Percentiles rank a stretch among this genome's conserved stretches.
phyloP scores from a whole-genome alignment of 192 early-diverging fungal genomes.

The Chytriomyces sp. region DNA sequence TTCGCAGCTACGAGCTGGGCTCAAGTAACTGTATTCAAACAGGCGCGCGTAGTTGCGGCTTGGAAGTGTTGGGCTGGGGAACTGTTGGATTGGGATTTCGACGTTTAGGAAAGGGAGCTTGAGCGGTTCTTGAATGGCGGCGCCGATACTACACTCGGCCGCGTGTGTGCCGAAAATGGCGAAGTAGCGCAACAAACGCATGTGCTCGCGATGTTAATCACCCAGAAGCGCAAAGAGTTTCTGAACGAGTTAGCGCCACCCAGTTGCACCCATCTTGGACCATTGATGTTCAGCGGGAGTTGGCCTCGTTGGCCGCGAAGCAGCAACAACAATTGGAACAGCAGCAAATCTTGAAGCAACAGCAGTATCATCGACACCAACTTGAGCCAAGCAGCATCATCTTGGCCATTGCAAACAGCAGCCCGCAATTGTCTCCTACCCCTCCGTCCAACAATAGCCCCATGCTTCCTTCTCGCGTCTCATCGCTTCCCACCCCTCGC shows the following conservation, averaged over 20 bases:
- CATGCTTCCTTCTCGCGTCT: neutral
- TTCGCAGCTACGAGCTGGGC: constrained; percentile 30
- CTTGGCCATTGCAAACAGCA: neutral
- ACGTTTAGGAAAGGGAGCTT: neutral
- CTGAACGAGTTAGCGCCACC: neutral
- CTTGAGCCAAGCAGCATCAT: neutral
- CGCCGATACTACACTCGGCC: neutral
- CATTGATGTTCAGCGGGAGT: neutral
- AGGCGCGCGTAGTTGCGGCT: constrained; percentile 13
- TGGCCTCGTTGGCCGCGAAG: constrained; percentile 1
- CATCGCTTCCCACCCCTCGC: neutral
- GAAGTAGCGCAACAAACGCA: neutral
- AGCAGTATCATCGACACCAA: neutral
- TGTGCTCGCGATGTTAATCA: neutral
- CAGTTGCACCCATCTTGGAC: constrained; percentile 18
- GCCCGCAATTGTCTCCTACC: neutral
- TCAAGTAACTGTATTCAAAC: constrained; percentile 31
- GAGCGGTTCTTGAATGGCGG: neutral
- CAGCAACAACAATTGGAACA: constrained; percentile 2
- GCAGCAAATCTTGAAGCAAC: neutral
- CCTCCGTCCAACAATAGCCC: neutral
- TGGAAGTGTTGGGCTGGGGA: constrained; percentile 29
- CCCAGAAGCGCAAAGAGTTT: neutral
- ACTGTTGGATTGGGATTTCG: constrained; percentile 22
- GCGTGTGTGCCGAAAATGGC: neutral